phyloP scores from a whole-genome alignment of 2,329 filamentous ascomycete genomes.

The Curvularia lunata region DNA sequence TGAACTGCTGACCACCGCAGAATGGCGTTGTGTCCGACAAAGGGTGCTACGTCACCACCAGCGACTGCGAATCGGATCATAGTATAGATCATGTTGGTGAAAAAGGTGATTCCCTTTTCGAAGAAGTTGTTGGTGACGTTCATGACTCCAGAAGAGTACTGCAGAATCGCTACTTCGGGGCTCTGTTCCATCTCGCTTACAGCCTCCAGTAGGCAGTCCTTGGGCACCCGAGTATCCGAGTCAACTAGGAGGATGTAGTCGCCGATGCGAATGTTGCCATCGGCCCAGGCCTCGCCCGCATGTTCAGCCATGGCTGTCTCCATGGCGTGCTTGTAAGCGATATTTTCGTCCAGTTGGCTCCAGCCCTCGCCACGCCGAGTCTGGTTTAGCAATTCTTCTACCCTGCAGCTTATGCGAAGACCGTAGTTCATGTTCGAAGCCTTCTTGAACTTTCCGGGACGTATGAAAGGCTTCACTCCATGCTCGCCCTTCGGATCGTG shows the following conservation, averaged over 20 bases:
- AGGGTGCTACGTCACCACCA: constrained; percentile 74
- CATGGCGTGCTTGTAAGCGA: constrained; percentile 50
- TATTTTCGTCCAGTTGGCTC: constrained; percentile 46
- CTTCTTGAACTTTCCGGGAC: constrained; percentile 49
- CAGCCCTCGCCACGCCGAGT: constrained; percentile 32
- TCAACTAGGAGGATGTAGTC: constrained; percentile 78
- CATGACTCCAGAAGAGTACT: constrained; percentile 76
- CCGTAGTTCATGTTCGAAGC: constrained; percentile 79
- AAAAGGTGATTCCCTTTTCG: constrained; percentile 78
- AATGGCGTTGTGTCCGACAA: constrained; percentile 80
- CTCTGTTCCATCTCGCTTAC: constrained; percentile 83
- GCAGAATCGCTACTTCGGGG: constrained; percentile 76
- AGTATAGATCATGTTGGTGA: constrained; percentile 79
- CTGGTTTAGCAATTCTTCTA: constrained; percentile 64
- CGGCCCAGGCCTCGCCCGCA: constrained; percentile 73
- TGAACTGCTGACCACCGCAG: constrained; percentile 72
- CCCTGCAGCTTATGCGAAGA: constrained; percentile 65
- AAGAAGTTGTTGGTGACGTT: constrained; percentile 75
- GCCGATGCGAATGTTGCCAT: constrained; percentile 83
- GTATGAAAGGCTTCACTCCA: constrained; percentile 31
- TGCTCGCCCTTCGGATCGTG: constrained; percentile 42
- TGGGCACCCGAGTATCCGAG: constrained; percentile 55
- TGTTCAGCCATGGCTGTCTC: constrained; percentile 69
- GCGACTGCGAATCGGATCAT: constrained; percentile 74
- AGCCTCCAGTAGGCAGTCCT: constrained; percentile 78